phyloP scores from a whole-genome alignment of 2,329 filamentous ascomycete species.

The Aspergillus sp. region DNA sequence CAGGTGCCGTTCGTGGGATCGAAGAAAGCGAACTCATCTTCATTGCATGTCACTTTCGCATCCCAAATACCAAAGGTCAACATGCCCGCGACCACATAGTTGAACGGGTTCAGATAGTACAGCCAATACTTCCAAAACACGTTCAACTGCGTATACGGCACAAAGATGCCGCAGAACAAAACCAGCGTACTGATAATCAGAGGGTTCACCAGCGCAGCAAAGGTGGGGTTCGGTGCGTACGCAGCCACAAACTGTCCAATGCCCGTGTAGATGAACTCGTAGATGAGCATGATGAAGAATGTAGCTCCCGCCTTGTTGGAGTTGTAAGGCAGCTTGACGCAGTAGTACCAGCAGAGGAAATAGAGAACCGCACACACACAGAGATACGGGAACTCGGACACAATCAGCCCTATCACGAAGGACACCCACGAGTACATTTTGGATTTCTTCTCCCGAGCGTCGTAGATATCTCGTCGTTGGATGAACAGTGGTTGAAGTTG shows the following conservation, averaged over 20 bases:
- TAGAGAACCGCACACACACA: constrained; percentile 63
- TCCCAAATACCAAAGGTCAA: constrained; percentile 54
- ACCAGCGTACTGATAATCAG: constrained; percentile 72
- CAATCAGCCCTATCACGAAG: constrained; percentile 65
- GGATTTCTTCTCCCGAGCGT: constrained; percentile 63
- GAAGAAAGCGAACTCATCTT: constrained; percentile 50
- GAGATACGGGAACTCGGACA: constrained; percentile 66
- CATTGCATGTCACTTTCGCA: constrained; percentile 46
- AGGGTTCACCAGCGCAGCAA: constrained; percentile 71
- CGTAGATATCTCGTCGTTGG: constrained; percentile 66
- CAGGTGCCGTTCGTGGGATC: constrained; percentile 51
- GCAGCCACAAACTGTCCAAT: constrained; percentile 80
- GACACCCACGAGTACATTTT: constrained; percentile 71
- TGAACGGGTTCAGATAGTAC: constrained; percentile 62
- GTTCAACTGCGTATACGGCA: constrained; percentile 61
- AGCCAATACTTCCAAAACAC: constrained; percentile 70
- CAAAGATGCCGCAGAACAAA: constrained; percentile 70
- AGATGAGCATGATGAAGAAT: constrained; percentile 71
- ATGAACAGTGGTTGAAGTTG: constrained; percentile 64
- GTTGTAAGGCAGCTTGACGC: constrained; percentile 63
- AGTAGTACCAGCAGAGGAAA: constrained; percentile 70
- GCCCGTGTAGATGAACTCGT: constrained; percentile 68
- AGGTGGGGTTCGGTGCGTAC: constrained; percentile 65
- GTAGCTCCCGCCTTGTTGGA: constrained; percentile 45
- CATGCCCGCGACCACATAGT: constrained; percentile 59